These are phyloP conservation scores for Diaporthe longicolla DNA, from an alignment of 2,329 filamentous ascomycete species.

Conservation along the genomic window DNA sequence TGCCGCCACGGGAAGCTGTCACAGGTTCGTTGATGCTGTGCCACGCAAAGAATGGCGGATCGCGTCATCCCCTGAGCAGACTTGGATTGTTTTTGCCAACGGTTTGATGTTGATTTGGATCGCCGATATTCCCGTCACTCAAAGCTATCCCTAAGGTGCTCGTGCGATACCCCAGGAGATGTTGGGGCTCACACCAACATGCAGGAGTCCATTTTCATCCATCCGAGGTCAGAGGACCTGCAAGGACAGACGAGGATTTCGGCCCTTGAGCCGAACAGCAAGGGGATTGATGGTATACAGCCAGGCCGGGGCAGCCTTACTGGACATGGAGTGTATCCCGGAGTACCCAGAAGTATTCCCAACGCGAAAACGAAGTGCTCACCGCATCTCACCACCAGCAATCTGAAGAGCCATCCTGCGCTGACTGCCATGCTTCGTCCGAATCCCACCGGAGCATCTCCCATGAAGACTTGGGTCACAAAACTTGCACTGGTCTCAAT, in stretches of 20 bases:
- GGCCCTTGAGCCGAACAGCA: neutral
- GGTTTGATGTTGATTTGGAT: neutral
- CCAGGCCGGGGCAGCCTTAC: neutral
- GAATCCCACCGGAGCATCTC: neutral
- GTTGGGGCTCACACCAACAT: neutral
- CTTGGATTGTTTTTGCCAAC: constrained; percentile 16
- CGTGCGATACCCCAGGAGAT: neutral
- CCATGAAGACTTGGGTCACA: neutral
- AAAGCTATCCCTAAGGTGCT: neutral
- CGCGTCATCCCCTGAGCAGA: constrained; percentile 15
- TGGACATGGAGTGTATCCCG: neutral
- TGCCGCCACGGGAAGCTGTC: constrained; percentile 24
- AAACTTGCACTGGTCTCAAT: neutral
- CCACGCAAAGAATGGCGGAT: neutral
- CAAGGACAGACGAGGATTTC: neutral
- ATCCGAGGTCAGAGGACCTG: neutral
- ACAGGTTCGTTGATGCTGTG: constrained; percentile 19
- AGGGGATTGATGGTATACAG: neutral
- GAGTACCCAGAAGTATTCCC: neutral
- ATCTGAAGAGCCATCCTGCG: neutral
- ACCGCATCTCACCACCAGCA: neutral
- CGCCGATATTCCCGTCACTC: constrained; percentile 8
- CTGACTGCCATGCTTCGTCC: neutral
- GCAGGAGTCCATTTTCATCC: neutral
- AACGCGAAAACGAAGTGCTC: neutral